These are phyloP conservation scores for Bidens hawaiensis DNA, from an alignment of 140 eudicot species.

Conservation along the genomic window DNA sequence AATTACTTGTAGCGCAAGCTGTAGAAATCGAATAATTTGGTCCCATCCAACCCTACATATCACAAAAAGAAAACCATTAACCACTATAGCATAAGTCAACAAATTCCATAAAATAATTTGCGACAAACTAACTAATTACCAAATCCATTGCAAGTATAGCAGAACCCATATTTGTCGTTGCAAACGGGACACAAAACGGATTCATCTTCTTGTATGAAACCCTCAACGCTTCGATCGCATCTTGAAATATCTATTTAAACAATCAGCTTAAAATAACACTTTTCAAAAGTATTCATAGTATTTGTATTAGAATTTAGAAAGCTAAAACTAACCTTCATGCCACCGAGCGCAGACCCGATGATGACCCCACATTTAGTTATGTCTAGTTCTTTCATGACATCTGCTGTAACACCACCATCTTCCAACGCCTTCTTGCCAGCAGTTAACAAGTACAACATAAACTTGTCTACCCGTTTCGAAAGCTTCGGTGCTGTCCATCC, in stretches of 20 bases:
- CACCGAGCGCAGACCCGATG: slow-evolving; percentile 71
- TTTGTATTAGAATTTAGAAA: neutral
- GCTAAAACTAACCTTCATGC: slow-evolving; percentile 50
- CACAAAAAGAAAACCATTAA: slow-evolving; percentile 1
- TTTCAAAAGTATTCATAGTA: neutral
- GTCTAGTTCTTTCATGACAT: slow-evolving; percentile 45
- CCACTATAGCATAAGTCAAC: slow-evolving; percentile 14
- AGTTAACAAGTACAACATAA: slow-evolving; percentile 68
- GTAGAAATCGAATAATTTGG: slow-evolving; percentile 64
- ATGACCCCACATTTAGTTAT: slow-evolving; percentile 58
- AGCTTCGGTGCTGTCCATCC: slow-evolving; percentile 75
- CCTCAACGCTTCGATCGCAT: slow-evolving; percentile 60
- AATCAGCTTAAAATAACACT: neutral
- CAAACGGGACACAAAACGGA: slow-evolving; percentile 65
- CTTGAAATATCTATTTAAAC: slow-evolving; percentile 48
- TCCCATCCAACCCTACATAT: slow-evolving; percentile 66
- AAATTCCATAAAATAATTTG: neutral
- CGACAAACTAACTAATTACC: slow-evolving; percentile 24
- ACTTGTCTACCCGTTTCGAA: slow-evolving; percentile 52
- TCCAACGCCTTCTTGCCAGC: slow-evolving; percentile 76
- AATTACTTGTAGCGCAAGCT: slow-evolving; percentile 69
- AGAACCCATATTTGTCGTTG: slow-evolving; percentile 67
- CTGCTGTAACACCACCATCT: slow-evolving; percentile 55
- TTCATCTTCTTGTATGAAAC: slow-evolving; percentile 63
- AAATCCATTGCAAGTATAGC: slow-evolving; percentile 74